Evolutionary conservation across 2,329 filamentous ascomycete genomes (phyloP).

Genomic region (Colletotrichum lindemuthianum): DNA sequence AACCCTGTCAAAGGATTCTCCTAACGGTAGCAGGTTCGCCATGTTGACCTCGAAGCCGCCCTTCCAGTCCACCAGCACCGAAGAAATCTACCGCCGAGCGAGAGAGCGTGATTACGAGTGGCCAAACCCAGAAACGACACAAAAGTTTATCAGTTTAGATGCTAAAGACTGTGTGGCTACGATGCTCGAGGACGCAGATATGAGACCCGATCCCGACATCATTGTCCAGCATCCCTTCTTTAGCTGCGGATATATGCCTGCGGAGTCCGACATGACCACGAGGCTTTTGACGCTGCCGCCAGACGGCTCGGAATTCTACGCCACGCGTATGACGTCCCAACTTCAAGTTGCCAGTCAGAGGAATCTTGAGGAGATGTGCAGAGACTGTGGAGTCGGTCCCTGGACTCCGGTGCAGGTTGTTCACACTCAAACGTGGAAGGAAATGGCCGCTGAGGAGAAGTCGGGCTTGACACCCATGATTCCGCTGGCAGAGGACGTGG

Average conservation of each 20-base stretch:
- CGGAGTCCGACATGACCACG: slow-evolving; percentile 65
- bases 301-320: slow-evolving; percentile 67
- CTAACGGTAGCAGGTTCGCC: slow-evolving; percentile 73
- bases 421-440: slow-evolving; percentile 70
- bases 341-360: slow-evolving; percentile 57
- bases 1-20: neutral
- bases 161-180: slow-evolving; percentile 81
- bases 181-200: slow-evolving; percentile 79
- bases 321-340: slow-evolving; percentile 55
- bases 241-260: slow-evolving; percentile 78
- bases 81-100: slow-evolving; percentile 83
- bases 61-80: slow-evolving; percentile 90
- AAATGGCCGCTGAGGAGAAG: slow-evolving; percentile 75
- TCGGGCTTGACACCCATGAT: slow-evolving; percentile 71
- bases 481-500: slow-evolving; percentile 68
- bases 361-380: slow-evolving; percentile 67
- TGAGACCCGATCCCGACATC: slow-evolving; percentile 77
- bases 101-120: slow-evolving; percentile 81
- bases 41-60: slow-evolving; percentile 97
- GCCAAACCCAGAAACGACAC: slow-evolving; percentile 73
- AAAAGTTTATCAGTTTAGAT: slow-evolving; percentile 77
- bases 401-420: slow-evolving; percentile 58
- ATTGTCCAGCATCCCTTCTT: slow-evolving; percentile 87
- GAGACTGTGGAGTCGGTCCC: slow-evolving; percentile 67
- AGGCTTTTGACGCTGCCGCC: slow-evolving; percentile 68